phyloP scores from a whole-genome alignment of 2,329 filamentous ascomycete genomes.

The Penicillium polonicum region DNA sequence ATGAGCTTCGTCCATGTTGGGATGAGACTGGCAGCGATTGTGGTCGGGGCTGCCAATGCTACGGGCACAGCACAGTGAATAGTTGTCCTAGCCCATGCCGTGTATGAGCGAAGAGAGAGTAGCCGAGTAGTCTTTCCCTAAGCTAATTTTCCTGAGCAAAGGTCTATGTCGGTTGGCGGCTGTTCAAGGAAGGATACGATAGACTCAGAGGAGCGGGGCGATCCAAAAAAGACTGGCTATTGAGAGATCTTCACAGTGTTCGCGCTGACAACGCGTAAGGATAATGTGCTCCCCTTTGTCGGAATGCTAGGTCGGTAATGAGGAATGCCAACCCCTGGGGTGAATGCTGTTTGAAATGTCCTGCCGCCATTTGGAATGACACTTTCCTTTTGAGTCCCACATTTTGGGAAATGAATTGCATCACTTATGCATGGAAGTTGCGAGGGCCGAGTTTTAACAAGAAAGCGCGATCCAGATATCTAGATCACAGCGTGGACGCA shows the following conservation, averaged over 20 bases:
- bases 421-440: slow-evolving; percentile 1
- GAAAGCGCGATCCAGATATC: slow-evolving; percentile 6
- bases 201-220: slow-evolving; percentile 7
- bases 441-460: background rate
- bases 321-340: slow-evolving; percentile 24
- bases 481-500: background rate
- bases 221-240: slow-evolving; percentile 1
- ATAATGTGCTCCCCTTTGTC: slow-evolving; percentile 18
- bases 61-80: slow-evolving; percentile 21
- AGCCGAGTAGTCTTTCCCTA: background rate
- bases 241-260: slow-evolving; percentile 1
- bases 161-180: slow-evolving; percentile 3
- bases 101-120: background rate
- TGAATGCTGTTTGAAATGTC: slow-evolving; percentile 19
- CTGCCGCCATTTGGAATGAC: slow-evolving; percentile 23
- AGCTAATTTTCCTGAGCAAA: background rate
- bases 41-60: slow-evolving; percentile 14
- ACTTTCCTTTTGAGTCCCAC: background rate
- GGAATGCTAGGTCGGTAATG: slow-evolving; percentile 20
- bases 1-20: slow-evolving; percentile 28
- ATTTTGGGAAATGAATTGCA: background rate
- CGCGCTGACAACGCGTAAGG: slow-evolving; percentile 20
- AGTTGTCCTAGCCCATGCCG: slow-evolving; percentile 20
- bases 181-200: slow-evolving; percentile 7
- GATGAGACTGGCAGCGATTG: slow-evolving; percentile 2